These are phyloP conservation scores for Pestalotiopsis sp. DNA, from an alignment of 2,329 filamentous ascomycete species.

Conservation along the genomic window DNA sequence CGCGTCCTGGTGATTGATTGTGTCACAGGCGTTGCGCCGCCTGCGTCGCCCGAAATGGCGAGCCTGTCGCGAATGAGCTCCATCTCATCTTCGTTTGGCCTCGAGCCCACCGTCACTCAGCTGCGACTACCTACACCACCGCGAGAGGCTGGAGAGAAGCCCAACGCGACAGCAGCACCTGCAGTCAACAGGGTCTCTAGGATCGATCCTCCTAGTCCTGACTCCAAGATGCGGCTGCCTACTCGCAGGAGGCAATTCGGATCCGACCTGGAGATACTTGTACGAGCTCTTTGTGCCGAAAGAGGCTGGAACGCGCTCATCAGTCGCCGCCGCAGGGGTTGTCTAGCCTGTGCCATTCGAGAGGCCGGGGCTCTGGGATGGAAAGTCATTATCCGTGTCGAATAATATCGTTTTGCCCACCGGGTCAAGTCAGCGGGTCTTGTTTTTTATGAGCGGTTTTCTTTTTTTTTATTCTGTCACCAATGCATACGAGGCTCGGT, in stretches of 20 bases:
- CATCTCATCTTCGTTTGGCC: constrained; percentile 35
- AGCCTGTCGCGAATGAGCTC: constrained; percentile 50
- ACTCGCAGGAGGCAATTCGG: constrained; percentile 60
- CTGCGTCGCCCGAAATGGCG: constrained; percentile 47
- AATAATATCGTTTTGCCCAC: constrained; percentile 32
- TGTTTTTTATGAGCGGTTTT: not conserved
- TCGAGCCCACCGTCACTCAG: constrained; percentile 26
- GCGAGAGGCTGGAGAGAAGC: constrained; percentile 25
- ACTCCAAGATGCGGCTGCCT: constrained; percentile 58
- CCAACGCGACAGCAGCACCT: constrained; percentile 30
- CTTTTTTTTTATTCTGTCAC: not conserved
- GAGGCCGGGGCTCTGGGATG: constrained; percentile 74
- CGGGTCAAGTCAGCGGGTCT: not conserved
- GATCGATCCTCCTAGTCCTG: constrained; percentile 33
- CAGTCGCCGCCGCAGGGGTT: constrained; percentile 68
- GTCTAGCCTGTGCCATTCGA: constrained; percentile 73
- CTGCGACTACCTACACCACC: constrained; percentile 24
- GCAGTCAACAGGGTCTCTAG: constrained; percentile 28
- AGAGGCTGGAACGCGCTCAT: constrained; percentile 75
- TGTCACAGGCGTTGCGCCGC: constrained; percentile 56
- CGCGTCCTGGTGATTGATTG: constrained; percentile 66
- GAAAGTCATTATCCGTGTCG: constrained; percentile 66
- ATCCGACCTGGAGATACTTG: constrained; percentile 71
- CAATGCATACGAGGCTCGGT: not conserved
- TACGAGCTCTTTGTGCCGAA: constrained; percentile 73